A percentile compares a stretch with the other conserved stretches of the same genome.
Conservation (phyloP, 441 rosid genomes). For the Arabidopsis hybrid region DNA sequence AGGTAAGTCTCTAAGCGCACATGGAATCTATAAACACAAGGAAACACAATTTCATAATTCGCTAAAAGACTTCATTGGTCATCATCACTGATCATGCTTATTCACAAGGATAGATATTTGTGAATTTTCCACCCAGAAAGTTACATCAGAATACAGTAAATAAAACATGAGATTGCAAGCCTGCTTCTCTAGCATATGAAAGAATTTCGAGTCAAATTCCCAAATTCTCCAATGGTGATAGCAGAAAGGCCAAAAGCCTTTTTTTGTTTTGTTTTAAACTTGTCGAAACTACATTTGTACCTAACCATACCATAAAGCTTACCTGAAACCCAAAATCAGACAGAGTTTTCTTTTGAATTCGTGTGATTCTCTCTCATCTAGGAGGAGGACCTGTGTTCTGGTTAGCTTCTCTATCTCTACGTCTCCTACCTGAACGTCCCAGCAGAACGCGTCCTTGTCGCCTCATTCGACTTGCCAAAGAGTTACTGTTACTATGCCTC, state of each 20-base stretch:
- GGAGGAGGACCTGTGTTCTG: constrained; percentile 28
- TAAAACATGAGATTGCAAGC: not conserved
- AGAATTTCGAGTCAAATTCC: constrained; percentile 22
- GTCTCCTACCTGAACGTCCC: constrained; percentile 77
- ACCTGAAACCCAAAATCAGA: constrained; percentile 37
- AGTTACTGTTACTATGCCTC: constrained; percentile 50
- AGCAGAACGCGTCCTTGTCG: constrained; percentile 65
- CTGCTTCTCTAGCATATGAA: constrained; percentile 12
- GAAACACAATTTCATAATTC: constrained; percentile 18
- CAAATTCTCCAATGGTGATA: constrained; percentile 18
- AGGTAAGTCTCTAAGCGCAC: too few species aligned
- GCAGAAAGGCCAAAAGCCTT: constrained; percentile 8
- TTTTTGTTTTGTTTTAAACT: constrained; percentile 11
- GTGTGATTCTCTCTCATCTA: constrained; percentile 29
- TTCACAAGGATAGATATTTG: constrained; percentile 26
- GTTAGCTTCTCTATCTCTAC: constrained; percentile 67
- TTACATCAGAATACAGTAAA: constrained; percentile 21
- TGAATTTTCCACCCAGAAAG: constrained; percentile 15
- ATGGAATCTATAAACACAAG: constrained; percentile 11
- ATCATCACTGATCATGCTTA: constrained; percentile 31
- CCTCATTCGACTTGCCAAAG: constrained; percentile 69
- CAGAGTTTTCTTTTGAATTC: constrained; percentile 19
- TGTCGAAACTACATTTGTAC: constrained; percentile 31
- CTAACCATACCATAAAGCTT: constrained; percentile 32
- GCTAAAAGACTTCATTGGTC: constrained; percentile 25